Evolutionary conservation across 2,329 filamentous ascomycete genomes (phyloP).

Genomic region (Cadophora malorum): DNA sequence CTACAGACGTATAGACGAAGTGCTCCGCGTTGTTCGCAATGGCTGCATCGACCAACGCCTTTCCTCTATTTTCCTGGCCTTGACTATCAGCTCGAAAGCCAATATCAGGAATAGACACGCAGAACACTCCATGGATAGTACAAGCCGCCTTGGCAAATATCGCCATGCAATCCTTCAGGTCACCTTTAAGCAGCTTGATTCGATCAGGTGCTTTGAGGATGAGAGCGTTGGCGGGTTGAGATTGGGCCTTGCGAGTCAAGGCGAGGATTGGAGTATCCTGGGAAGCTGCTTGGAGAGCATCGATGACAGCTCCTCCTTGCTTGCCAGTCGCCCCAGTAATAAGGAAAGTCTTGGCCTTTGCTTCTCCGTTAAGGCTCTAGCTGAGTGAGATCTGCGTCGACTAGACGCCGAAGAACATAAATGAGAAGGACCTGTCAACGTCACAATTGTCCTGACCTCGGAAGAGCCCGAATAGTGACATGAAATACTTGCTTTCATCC

Average conservation of each 20-base stretch:
- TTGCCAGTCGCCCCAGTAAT: conserved; percentile 51
- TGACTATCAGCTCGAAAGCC: conserved; percentile 18
- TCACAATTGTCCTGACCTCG: background rate
- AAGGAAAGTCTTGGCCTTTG: conserved; percentile 41
- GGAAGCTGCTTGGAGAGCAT: conserved; percentile 39
- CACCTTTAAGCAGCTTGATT: conserved; percentile 61
- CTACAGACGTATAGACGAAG: conserved; percentile 64
- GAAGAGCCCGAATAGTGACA: background rate
- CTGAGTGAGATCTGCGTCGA: background rate
- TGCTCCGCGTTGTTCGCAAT: conserved; percentile 56
- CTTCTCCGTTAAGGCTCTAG: background rate
- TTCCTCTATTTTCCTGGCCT: conserved; percentile 55
- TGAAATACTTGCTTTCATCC: background rate
- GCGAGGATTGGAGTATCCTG: conserved; percentile 53
- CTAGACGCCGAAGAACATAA: background rate
- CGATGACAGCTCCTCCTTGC: conserved; percentile 49
- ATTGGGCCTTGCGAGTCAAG: conserved; percentile 56
- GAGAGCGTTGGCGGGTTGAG: conserved; percentile 52
- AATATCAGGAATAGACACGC: conserved; percentile 50
- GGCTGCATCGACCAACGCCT: conserved; percentile 56
- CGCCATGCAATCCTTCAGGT: conserved; percentile 57
- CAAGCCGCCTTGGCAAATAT: conserved; percentile 52
- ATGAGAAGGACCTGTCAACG: background rate
- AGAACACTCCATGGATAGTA: conserved; percentile 65
- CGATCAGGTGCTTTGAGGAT: conserved; percentile 49